Base-by-base conservation (phyloP, 148 eudicot genomes). In the Spergularia marina region DNA sequence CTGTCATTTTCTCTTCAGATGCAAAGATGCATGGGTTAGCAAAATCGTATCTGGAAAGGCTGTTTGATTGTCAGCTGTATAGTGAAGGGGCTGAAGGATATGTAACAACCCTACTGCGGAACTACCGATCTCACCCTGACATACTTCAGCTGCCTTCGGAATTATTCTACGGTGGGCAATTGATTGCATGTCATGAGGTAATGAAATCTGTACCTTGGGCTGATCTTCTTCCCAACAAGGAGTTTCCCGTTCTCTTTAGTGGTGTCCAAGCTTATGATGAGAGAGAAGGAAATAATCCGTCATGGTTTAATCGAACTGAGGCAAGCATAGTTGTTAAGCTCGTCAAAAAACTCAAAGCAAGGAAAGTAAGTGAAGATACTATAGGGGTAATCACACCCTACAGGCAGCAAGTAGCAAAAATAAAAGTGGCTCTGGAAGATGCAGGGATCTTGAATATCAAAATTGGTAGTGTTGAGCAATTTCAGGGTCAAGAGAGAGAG, bases 221-320 rank as follows among this genome's bases (percentile, higher is more conserved):
- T 8, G 87, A 87, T 65, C 81, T 95, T 39, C 87, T 92, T 44
- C 91, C 90, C 0, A 87, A 89, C 77, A 79, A 77, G 71, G 89
- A 92, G 20, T 95, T 95, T 44, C 97, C 97, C 25, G 77, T 95
- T 53, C 84, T 95, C 69, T 92, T 95, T 66, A 71, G 83, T 10
- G 99, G 99, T 12, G 79, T 95, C 59, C 99, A 95, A 86, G 97
- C 96, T 17, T 83, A 76, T 73, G 99, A 92, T 82, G 97, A 95
- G 81, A 83, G 99, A 77, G 97, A 95, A 84, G 99, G 99, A 62
- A 86, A 76, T 80, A 95, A 92, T 63, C 99, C 99, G 1, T 95
- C 99, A 30, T 95, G 99, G 99, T 95, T 95, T 76, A 95, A 95
- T 55, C 86, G 99, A n/a, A 88, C 85, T 15, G 99, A 95, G 79